Conservation (phyloP, 2,329 filamentous ascomycete genomes). For the Tolypocladium album region DNA sequence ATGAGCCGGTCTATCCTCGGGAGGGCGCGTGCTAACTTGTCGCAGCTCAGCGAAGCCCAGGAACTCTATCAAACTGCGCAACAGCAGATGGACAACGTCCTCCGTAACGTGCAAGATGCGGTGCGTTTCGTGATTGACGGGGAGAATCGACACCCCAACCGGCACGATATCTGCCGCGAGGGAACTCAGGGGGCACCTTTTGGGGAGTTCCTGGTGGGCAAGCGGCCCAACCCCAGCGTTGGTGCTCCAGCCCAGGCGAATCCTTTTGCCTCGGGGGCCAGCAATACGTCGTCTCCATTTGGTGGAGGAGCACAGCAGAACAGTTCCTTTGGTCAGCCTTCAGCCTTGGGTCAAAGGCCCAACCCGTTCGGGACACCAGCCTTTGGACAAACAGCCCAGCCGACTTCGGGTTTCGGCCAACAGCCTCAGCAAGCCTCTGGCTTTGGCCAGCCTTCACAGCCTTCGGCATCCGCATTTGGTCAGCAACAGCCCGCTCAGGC, state of each 20-base stretch:
- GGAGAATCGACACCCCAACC: constrained; percentile 64
- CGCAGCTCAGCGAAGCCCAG: constrained; percentile 48
- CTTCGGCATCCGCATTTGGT: constrained; percentile 24
- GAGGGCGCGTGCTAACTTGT: constrained; percentile 8
- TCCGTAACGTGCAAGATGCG: constrained; percentile 61
- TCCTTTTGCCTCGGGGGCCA: constrained; percentile 27
- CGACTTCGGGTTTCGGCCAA: constrained; percentile 27
- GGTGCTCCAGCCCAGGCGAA: constrained; percentile 20
- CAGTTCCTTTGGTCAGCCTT: constrained; percentile 29
- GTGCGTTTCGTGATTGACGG: constrained; percentile 57
- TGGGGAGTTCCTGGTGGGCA: constrained; percentile 33
- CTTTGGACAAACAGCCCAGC: constrained; percentile 20
- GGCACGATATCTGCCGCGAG: constrained; percentile 50
- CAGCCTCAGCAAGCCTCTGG: constrained; percentile 24
- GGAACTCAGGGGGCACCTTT: constrained; percentile 31
- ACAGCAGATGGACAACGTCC: constrained; percentile 60
- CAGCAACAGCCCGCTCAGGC: constrained; percentile 11
- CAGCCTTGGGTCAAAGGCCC: constrained; percentile 18
- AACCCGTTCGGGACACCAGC: constrained; percentile 23
- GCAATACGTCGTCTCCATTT: constrained; percentile 16
- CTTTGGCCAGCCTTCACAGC: neutral
- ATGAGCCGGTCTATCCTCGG: neutral
- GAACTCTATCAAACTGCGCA: constrained; percentile 53
- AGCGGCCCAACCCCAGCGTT: constrained; percentile 14
- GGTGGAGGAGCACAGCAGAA: constrained; percentile 13